phyloP scores from a whole-genome alignment of 805 yeast species.

The Nakazawaea ambrosiae region DNA sequence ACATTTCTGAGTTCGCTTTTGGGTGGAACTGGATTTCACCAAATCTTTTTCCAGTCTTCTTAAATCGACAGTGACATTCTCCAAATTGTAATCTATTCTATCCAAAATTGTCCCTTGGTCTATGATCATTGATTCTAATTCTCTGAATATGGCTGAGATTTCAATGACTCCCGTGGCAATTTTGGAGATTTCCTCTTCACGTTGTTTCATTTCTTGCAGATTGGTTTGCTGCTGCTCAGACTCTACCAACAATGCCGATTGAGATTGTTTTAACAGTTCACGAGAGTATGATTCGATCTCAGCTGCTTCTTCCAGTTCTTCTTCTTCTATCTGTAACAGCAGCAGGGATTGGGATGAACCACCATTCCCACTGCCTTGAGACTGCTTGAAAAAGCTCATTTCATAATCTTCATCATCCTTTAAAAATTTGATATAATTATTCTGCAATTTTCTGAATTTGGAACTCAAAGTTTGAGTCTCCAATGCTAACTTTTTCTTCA shows the following conservation, averaged over 20 bases:
- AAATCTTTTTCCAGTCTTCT: constrained; percentile 75
- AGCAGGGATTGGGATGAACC: too few species aligned
- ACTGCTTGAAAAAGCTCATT: constrained; percentile 5
- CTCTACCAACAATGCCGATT: constrained; percentile 19
- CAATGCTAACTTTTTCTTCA: constrained; percentile 78
- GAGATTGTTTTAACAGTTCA: constrained; percentile 44
- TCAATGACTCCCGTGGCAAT: constrained; percentile 93
- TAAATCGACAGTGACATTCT: constrained; percentile 70
- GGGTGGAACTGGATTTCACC: constrained; percentile 69
- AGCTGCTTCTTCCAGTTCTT: constrained; percentile 26
- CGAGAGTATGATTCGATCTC: constrained; percentile 46
- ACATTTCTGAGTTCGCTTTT: constrained; percentile 86
- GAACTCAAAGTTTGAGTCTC: constrained; percentile 76
- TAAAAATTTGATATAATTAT: constrained; percentile 77
- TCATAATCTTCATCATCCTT: constrained; percentile 68
- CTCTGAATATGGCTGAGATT: constrained; percentile 87
- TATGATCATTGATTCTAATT: constrained; percentile 83
- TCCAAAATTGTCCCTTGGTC: constrained; percentile 95
- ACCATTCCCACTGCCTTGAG: neutral
- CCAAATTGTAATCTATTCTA: constrained; percentile 87
- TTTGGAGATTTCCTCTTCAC: constrained; percentile 86
- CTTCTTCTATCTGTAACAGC: constrained; percentile 14
- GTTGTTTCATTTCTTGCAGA: constrained; percentile 46
- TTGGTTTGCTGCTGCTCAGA: constrained; percentile 25
- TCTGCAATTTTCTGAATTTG: constrained; percentile 78